These are phyloP conservation scores for Anacardium occidentale DNA, from an alignment of 345 rosid genomes.

Conservation along the genomic window DNA sequence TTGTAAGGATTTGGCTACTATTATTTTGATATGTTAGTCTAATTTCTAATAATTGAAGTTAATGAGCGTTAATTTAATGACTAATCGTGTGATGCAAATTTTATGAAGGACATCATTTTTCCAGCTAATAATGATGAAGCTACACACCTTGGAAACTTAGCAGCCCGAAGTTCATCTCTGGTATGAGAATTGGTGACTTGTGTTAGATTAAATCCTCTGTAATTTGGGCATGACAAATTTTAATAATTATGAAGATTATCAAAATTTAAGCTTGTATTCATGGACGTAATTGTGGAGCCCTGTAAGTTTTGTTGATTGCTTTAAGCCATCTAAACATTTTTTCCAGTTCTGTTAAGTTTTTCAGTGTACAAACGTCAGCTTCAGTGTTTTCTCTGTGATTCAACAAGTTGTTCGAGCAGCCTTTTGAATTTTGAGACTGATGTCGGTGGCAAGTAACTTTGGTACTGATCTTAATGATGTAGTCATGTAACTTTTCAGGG, in stretches of 20 bases:
- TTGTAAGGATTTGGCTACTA: slow-evolving; percentile 44
- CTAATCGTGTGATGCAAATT: slow-evolving; percentile 13
- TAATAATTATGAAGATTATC: background rate
- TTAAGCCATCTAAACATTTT: background rate
- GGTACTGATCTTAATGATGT: background rate
- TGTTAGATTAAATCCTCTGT: background rate
- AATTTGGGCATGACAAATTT: background rate
- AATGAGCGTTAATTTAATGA: slow-evolving; percentile 5
- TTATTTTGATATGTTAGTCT: slow-evolving; percentile 8
- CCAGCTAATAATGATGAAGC: slow-evolving; percentile 47
- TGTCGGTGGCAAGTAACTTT: background rate
- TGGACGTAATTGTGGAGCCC: background rate
- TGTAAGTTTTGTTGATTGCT: background rate
- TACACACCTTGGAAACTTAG: slow-evolving; percentile 70
- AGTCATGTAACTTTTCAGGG: slow-evolving; percentile 48
- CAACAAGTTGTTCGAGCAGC: background rate
- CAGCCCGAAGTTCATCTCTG: slow-evolving; percentile 61
- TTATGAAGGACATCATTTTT: slow-evolving; percentile 60
- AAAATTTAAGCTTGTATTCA: background rate
- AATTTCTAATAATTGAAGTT: background rate
- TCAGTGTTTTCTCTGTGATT: background rate
- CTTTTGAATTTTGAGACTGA: background rate
- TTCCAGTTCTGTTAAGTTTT: background rate
- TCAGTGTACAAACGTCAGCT: background rate
- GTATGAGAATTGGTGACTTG: slow-evolving; percentile 35